Evolutionary conservation across 1,284 basidiomycete species (phyloP).

Genomic region (Cryptococcus amylolentus): DNA sequence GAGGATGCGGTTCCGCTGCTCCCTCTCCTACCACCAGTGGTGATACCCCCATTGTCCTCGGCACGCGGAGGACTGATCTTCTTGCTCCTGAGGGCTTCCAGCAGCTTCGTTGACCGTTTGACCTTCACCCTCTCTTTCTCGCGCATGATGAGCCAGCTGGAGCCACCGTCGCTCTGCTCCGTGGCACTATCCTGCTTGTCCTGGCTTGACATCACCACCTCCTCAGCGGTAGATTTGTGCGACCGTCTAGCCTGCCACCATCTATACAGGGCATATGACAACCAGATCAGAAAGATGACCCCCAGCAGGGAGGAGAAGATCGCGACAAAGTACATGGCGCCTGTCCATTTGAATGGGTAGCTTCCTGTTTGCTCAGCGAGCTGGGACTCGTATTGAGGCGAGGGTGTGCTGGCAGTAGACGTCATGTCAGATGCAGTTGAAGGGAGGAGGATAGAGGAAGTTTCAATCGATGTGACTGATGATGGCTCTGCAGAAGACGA

Average conservation of each 20-base stretch:
- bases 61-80: slow-evolving; percentile 19
- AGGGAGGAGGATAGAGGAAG: not conserved
- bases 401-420: not conserved
- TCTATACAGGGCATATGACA: not conserved
- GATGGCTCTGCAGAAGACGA: too few relatives aligned
- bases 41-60: slow-evolving; percentile 11
- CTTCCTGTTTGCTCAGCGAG: slow-evolving; percentile 10
- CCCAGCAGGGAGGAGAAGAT: slow-evolving; percentile 15
- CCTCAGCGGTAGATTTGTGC: not conserved
- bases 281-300: not conserved
- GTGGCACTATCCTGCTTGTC: not conserved
- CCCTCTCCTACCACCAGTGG: not conserved
- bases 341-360: slow-evolving; percentile 25
- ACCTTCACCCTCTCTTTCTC: not conserved
- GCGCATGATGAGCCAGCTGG: slow-evolving; percentile 2
- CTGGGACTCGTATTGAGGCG: slow-evolving; percentile 4
- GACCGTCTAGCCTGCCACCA: not conserved
- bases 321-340: slow-evolving; percentile 25
- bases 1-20: not conserved
- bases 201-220: not conserved
- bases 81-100: slow-evolving; percentile 20
- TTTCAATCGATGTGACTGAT: not conserved
- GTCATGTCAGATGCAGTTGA: not conserved
- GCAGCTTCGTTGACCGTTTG: slow-evolving; percentile 13
- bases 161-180: not conserved